Base-by-base conservation (phyloP, 116 monocot species). In the Iris pallida region DNA sequence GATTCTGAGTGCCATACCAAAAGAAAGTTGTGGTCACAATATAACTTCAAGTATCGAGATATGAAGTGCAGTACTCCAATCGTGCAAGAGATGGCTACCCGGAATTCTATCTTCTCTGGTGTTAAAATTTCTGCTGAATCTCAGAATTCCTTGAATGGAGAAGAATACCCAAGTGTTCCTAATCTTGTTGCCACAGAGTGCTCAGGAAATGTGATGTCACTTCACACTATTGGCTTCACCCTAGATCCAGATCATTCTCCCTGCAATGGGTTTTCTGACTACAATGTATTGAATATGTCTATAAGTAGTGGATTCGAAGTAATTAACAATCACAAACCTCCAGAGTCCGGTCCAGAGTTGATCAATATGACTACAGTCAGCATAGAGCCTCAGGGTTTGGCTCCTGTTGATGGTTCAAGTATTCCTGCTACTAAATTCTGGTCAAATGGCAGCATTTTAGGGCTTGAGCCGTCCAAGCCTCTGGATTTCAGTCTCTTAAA, bases 381-480 rank as follows among this genome's bases (percentile, higher is more conserved):
- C 30, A 30, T 30, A 30, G 12, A 55, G 19, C 54, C 52, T 68
- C 68, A 68, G 41, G 45, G 15, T 68, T 66, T 59, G 44, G 61
- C 81, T 71, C 16, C 67, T 64, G 8, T 53, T 80, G 70, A 72
- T 68, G 30, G 12, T 65, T 58, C 78, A 63, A 67, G 45, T 46
- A 41, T 67, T 15, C 62, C 85, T 79, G 67, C 84, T 4, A 30
- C 71, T 40, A 79, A 74, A 47, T 84, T 93, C 54, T 99, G 99
- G 99, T 93, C 94, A 51, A 97, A 97, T 82, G 97, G 85, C 48
- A 71, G 79, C 13, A 86, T 97, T 75, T 77, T 97, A 46, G 97
- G 97, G 72, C 74, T 97, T 61, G 79, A 87, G 57, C 97, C 97
- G 65, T 97, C 92, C 47, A 97, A 92, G 71, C 97, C 97, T 69